Evolutionary conservation across 1,284 basidiomycete species (phyloP), one percentile per base, ranked within the genome.

Genomic region (Xerocomus amazonicus): DNA sequence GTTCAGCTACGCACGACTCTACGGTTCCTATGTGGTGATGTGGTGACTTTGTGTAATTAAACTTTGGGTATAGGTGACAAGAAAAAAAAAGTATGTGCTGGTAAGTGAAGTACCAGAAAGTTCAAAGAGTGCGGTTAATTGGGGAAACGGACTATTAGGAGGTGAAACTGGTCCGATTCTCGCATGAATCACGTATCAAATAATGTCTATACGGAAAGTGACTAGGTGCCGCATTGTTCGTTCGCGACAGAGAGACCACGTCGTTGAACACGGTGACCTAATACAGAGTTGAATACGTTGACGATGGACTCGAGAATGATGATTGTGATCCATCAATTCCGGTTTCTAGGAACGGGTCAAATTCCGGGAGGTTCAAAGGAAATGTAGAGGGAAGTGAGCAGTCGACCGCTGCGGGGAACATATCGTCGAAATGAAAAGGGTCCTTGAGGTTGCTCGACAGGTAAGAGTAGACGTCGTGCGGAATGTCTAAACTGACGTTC

Each of bases 291-390:
- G 56, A 56, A 46, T 57, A 55, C 14, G 43, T 55, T 33, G 66
- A 69, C 13, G 51, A 49, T 36, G 68, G 66, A 6, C 65, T 69
- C 34, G 68, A 56, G 19, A 54, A 62, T 5, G 46, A 47, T 13
- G 66, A 68, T 27, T 48, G 54, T n/a, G 48, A 56, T 29, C 45
- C 49, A 19, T 62, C 53, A 17, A 50, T 57, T 41, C 48, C 48
- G 6, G 43, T 37, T 50, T 56, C 59, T 27, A 47, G 37, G 40
- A 62, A 58, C 12, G 51, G 51, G 19, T 51, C 56, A 28, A 51
- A 43, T 9, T 40, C 13, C n/a, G 59, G 52, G 28, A 55, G 34
- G 9, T 47, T 27, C 14, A 50, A 48, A 40, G 51, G 51, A 39
- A 60, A 42, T 27, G 37, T 23, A 14, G 16, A 10, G n/a, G 55